Conservation (phyloP, 768 basidiomycete genomes). For the Lactifluus rugatus region DNA sequence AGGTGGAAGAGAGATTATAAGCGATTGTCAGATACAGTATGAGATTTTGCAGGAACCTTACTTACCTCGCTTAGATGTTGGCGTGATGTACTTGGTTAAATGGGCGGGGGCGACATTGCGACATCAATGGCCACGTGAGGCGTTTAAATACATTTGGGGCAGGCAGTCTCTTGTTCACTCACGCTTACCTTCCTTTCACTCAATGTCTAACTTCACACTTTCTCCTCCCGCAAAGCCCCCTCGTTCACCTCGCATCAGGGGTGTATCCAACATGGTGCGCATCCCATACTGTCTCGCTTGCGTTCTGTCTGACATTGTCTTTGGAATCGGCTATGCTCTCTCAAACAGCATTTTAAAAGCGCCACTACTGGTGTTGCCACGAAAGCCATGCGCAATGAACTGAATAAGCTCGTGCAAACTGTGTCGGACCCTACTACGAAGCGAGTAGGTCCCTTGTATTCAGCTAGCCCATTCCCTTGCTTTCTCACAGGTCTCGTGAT, state of each 20-base stretch:
- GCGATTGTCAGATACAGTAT: background rate
- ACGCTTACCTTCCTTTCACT: background rate
- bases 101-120: too few relatives aligned
- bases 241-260: constrained; percentile 18
- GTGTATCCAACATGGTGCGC: constrained; percentile 20
- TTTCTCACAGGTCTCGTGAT: constrained; percentile 15
- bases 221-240: background rate
- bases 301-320: background rate
- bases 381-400: constrained; percentile 57
- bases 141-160: constrained; percentile 3
- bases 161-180: background rate
- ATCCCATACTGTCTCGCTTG: background rate
- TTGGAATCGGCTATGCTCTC: background rate
- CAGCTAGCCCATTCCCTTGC: background rate
- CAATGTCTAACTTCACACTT: constrained; percentile 12
- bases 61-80: background rate
- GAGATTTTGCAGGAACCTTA: background rate
- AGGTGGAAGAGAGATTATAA: background rate
- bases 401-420: constrained; percentile 55
- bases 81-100: background rate
- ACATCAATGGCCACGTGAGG: constrained; percentile 2
- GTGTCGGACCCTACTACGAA: constrained; percentile 44
- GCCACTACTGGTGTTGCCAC: constrained; percentile 40
- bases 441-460: constrained; percentile 36
- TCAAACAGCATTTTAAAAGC: constrained; percentile 26